Base-by-base conservation (phyloP, 1,284 basidiomycete genomes). In the Ganoderma sinense region DNA sequence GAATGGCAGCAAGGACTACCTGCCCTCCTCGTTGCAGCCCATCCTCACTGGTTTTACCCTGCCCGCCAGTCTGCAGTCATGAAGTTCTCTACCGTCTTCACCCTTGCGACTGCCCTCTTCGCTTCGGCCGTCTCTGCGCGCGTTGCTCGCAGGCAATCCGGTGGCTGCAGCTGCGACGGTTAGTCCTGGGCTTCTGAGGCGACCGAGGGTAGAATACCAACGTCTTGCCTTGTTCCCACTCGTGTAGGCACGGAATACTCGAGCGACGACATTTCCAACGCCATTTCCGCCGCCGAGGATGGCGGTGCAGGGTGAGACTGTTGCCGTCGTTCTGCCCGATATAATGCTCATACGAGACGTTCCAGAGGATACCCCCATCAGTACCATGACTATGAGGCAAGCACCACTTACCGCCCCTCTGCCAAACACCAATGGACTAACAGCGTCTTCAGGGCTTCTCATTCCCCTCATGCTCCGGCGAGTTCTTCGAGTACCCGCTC, bases 401-500 rank as follows among this genome's bases (percentile, higher is more conserved):
- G 68, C 23, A 33, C 31, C 53, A 13, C 58, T 29, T 16, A 43
- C 39, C 29, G 48, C 31, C 2, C 62, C 18, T 29, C 56, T 6
- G 29, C 33, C 23, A 13, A 53, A 53, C 7, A 53, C 11, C 31
- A 53, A 53, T n/a, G n/a, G 18, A 45, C 48, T 66, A 26, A 64
- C 2, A n/a, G 3, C 39, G 14, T 36, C n/a, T 40, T 3, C 43
- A 79, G 77, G 76, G 74, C 31, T 79, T 79, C 72, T 72, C 71
- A 10, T 79, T 78, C 72, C 75, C 78, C 13, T 76, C 77, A 5
- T 80, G 78, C 73, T 62, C 67, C 10, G 75, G 76, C 14, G 75
- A 77, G 39, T 81, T 79, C 76, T 82, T 76, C 62, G 80, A 82
- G 70, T 83, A 75, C 69, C 82, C 80, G 26, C 74, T 83, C 36